Conservation (phyloP, 2,329 filamentous ascomycete species). For the Whalleya microplaca region DNA sequence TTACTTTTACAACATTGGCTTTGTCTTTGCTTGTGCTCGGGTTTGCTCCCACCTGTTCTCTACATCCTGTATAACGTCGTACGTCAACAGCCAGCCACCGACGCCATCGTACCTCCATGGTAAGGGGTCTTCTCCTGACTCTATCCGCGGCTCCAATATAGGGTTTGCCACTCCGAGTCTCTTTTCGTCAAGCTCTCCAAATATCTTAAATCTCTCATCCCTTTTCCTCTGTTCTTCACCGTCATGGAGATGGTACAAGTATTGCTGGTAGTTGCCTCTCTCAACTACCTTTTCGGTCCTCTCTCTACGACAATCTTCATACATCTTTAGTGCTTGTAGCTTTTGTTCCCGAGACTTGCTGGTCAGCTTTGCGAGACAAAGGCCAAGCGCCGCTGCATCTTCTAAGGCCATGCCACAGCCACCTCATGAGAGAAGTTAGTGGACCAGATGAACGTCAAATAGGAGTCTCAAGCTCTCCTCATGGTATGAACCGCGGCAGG, state of each 20-base stretch:
- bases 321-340: conserved; percentile 45
- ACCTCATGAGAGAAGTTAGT: conserved; percentile 10
- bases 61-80: conserved; percentile 44
- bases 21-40: background rate
- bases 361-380: conserved; percentile 54
- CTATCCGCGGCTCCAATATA: conserved; percentile 16
- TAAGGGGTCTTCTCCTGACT: conserved; percentile 46
- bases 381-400: conserved; percentile 51
- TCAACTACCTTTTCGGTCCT: conserved; percentile 64
- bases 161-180: conserved; percentile 11
- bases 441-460: background rate
- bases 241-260: conserved; percentile 64
- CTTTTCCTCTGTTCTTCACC: conserved; percentile 58
- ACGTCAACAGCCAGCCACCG: conserved; percentile 44
- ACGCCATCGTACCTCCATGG: conserved; percentile 47
- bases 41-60: conserved; percentile 38
- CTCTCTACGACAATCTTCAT: conserved; percentile 60
- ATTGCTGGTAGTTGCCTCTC: conserved; percentile 63
- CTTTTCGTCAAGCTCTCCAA: conserved; percentile 32
- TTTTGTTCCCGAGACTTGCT: conserved; percentile 43
- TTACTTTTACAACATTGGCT: conserved; percentile 25
- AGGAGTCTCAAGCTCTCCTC: no score
- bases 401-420: conserved; percentile 65
- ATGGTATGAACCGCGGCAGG: no score
- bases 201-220: conserved; percentile 44